phyloP scores from a whole-genome alignment of 2,329 filamentous ascomycete genomes.

The Tolypocladium endophyticum region DNA sequence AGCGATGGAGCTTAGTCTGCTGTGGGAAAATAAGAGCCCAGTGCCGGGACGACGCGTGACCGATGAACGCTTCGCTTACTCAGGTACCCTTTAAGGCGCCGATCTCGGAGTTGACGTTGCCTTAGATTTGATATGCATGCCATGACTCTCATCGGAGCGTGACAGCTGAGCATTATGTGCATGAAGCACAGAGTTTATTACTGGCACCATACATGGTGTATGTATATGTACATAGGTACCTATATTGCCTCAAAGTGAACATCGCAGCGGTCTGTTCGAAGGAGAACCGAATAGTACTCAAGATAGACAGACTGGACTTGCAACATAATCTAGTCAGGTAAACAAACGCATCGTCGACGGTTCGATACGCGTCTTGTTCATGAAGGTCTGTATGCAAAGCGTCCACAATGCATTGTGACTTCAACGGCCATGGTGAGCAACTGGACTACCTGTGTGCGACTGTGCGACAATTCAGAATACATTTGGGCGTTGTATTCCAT shows the following conservation, averaged over 20 bases:
- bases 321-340: neutral
- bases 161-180: neutral
- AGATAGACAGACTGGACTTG: neutral
- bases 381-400: too few relatives aligned
- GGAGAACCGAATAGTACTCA: neutral
- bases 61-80: neutral
- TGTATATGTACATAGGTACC: too few relatives aligned
- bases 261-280: neutral
- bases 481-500: too few relatives aligned
- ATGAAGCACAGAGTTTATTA: neutral
- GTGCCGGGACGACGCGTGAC: neutral
- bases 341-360: neutral
- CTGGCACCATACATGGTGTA: too few relatives aligned
- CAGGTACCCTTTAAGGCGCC: neutral
- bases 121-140: neutral
- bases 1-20: too few relatives aligned
- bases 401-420: too few relatives aligned
- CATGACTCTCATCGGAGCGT: neutral
- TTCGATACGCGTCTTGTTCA: neutral
- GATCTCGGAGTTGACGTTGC: neutral
- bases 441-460: too few relatives aligned
- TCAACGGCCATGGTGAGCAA: too few relatives aligned
- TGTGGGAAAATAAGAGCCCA: too few relatives aligned
- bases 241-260: neutral
- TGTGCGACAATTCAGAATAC: too few relatives aligned